Base-by-base conservation (phyloP, 1,284 basidiomycete species). In the Sporisorium scitamineum region DNA sequence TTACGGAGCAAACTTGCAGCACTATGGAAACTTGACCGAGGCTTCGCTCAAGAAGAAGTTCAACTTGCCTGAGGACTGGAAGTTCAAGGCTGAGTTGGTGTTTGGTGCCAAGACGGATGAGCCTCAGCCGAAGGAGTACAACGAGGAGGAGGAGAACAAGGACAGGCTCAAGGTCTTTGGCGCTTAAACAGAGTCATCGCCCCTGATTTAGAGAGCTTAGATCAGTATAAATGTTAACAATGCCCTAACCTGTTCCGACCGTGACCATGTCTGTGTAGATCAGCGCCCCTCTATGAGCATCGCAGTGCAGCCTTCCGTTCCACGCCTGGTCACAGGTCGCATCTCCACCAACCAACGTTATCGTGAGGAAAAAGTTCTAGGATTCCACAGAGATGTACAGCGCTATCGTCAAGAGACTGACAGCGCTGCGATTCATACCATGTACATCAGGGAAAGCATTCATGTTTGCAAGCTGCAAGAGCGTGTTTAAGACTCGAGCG, bases 1-100 rank as follows among this genome's bases (percentile, higher is more conserved):
- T 9, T 85, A 87, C 76, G 88, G 88, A 47, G 87, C 86, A 7
- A 87, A 81, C 66, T 79, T 88, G 11, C 87, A 88, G 77, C 83
- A 84, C 74, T 81, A 81, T 66, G 79, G 68, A 34, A 75, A 74
- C 51, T 39, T 83, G n/a, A 72, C 67, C 26, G 51, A 65, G 37
- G 71, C 64, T 2, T 78, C 78, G 14, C 64, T 88, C 29, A 76
- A 76, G 57, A 72, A 80, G 31, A 74, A 85, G 51, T 85, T 86
- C 69, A 76, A 79, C 24, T 55, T 88, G 3, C 86, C 87, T 18
- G 59, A 76, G 10, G 69, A 80, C 20, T 88, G 87, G 87, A 80
- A 79, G 47, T 68, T 87, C 58, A 78, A 84, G 29, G 87, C 86
- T 3, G 85, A 88, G 66, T 80, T 88, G 67, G 88, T 88, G 7